A percentile compares a stretch with the other conserved stretches of the same genome.
These are phyloP conservation scores for Alternaria consortialis DNA, from an alignment of 2,329 filamentous ascomycete species.

Conservation along the genomic window DNA sequence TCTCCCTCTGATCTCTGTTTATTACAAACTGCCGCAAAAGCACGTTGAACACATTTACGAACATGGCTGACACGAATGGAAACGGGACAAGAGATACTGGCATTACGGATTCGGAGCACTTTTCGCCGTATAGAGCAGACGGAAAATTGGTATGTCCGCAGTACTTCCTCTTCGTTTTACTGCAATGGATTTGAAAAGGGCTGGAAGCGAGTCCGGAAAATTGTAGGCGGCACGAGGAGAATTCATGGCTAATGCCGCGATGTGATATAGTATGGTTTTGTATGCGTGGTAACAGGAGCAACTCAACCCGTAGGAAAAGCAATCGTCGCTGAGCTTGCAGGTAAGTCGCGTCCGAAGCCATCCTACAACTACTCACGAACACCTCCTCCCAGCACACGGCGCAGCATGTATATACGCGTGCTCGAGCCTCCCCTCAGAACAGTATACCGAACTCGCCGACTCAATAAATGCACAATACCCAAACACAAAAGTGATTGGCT, in stretches of 20 bases:
- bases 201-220: not conserved
- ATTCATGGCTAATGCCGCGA: not conserved
- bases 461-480: conserved; percentile 53
- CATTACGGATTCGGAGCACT: conserved; percentile 56
- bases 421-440: conserved; percentile 55
- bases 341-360: conserved; percentile 44
- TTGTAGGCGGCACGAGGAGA: not conserved
- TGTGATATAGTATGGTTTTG: conserved; percentile 65
- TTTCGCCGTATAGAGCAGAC: conserved; percentile 66
- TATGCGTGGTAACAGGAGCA: conserved; percentile 71
- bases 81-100: not conserved
- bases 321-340: conserved; percentile 67
- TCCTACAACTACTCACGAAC: not conserved
- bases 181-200: not conserved
- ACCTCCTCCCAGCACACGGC: conserved; percentile 61
- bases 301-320: conserved; percentile 68
- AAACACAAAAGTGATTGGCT: conserved; percentile 69
- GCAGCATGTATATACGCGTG: conserved; percentile 71
- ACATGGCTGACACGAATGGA: conserved; percentile 14
- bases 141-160: conserved; percentile 62
- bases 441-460: conserved; percentile 56
- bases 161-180: not conserved
- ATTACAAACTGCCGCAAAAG: not conserved
- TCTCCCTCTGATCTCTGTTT: not conserved
- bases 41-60: not conserved